Conservation (phyloP, 257 asterid species). For the Solanum rostratum region DNA sequence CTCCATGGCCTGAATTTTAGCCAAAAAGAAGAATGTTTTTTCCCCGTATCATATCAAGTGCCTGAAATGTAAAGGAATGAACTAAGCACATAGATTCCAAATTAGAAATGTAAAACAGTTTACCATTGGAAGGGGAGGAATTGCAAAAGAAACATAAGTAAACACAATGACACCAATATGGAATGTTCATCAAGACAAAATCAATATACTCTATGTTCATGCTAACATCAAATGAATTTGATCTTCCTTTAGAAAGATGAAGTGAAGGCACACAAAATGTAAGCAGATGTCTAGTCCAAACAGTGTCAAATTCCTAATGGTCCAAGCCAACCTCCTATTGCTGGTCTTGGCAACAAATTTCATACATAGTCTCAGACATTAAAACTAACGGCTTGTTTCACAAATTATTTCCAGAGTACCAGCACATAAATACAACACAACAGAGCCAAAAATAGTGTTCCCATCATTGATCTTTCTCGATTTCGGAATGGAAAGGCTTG, state of each 20-base stretch:
- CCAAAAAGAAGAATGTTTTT: constrained; percentile 84
- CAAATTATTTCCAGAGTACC: too few species aligned
- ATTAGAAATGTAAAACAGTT: background rate
- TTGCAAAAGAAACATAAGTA: background rate
- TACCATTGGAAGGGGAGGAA: background rate
- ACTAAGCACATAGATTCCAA: background rate
- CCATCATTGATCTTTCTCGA: background rate
- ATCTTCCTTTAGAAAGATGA: background rate
- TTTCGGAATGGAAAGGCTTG: too few species aligned
- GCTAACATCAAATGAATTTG: background rate
- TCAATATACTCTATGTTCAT: background rate
- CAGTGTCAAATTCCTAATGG: too few species aligned
- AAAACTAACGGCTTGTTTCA: too few species aligned
- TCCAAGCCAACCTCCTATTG: too few species aligned
- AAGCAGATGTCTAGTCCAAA: background rate
- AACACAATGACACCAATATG: background rate
- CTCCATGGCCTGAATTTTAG: too few species aligned
- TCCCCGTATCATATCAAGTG: constrained; percentile 93
- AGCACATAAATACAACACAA: background rate
- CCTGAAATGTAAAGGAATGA: constrained; percentile 35
- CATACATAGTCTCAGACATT: too few species aligned
- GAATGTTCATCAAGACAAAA: background rate
- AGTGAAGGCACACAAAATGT: background rate
- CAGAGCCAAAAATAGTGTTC: background rate
- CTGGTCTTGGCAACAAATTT: too few species aligned